Percentiles rank a stretch among this genome's conserved stretches.
Evolutionary conservation across 176 grass and related monocot species (phyloP).

Genomic region (Oryza glumipatula): DNA sequence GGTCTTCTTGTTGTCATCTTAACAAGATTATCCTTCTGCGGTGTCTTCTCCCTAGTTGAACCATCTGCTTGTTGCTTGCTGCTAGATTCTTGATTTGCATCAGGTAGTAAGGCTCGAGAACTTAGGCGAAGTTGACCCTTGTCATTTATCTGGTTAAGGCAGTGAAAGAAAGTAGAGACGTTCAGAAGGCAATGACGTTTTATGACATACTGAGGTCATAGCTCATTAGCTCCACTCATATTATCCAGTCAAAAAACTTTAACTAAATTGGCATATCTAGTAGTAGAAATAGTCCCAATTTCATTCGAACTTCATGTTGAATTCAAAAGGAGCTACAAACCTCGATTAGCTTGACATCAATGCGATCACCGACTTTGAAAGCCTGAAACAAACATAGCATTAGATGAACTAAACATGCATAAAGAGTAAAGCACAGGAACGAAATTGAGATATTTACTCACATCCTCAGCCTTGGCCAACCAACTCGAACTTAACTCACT

Average conservation of each 20-base stretch:
- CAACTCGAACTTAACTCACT: slow-evolving; percentile 91
- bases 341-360: slow-evolving; percentile 98
- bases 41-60: slow-evolving; percentile 62
- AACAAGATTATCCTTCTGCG: slow-evolving; percentile 44
- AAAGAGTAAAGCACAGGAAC: slow-evolving; percentile 33
- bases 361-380: slow-evolving; percentile 83
- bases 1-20: slow-evolving; percentile 53
- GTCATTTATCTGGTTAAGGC: slow-evolving; percentile 77
- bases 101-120: slow-evolving; percentile 75
- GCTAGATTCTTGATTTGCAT: slow-evolving; percentile 58
- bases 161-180: slow-evolving; percentile 19
- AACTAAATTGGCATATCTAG: slow-evolving; percentile 21
- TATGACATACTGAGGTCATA: not conserved
- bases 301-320: not conserved
- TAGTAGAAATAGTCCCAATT: not conserved
- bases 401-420: slow-evolving; percentile 28
- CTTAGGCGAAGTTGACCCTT: slow-evolving; percentile 95
- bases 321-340: slow-evolving; percentile 50
- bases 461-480: slow-evolving; percentile 91
- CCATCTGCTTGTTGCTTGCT: slow-evolving; percentile 45
- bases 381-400: slow-evolving; percentile 48
- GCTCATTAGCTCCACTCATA: not conserved
- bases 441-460: slow-evolving; percentile 50
- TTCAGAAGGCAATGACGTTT: slow-evolving; percentile 22
- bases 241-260: slow-evolving; percentile 24